phyloP scores from a whole-genome alignment of 78 protist genomes.

The Neovahlkampfia damariscottae region DNA sequence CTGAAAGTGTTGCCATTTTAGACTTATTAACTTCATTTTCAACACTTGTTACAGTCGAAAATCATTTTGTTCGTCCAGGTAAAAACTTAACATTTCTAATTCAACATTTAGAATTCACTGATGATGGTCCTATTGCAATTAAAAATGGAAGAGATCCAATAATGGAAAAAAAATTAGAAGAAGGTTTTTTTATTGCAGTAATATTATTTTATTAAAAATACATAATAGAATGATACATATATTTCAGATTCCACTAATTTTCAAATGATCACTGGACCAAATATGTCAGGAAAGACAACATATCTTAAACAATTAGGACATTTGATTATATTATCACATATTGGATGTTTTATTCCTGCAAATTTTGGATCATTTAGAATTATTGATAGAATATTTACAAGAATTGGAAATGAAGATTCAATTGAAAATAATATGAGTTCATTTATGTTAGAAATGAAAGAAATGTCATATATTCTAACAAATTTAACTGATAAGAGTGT shows the following conservation, averaged over 20 bases:
- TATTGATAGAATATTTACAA: slow-evolving; percentile 15
- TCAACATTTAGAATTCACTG: not conserved
- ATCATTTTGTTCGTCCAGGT: not conserved
- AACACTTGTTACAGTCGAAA: not conserved
- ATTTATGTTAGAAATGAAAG: slow-evolving; percentile 43
- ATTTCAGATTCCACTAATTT: not conserved
- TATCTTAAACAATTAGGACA: slow-evolving; percentile 18
- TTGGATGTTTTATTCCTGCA: slow-evolving; percentile 45
- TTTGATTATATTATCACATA: slow-evolving; percentile 28
- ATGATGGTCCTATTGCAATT: slow-evolving; percentile 1
- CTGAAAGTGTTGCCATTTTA: slow-evolving; percentile 12
- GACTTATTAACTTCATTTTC: slow-evolving; percentile 13
- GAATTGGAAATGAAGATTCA: slow-evolving; percentile 24
- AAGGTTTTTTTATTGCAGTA: not conserved
- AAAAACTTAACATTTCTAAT: no score
- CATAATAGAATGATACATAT: not conserved
- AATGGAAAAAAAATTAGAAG: not conserved
- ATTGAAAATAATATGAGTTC: slow-evolving; percentile 20
- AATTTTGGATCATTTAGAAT: slow-evolving; percentile 14
- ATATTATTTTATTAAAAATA: not conserved
- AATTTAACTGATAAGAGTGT: not conserved
- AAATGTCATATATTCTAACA: slow-evolving; percentile 7
- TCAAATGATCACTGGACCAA: slow-evolving; percentile 34
- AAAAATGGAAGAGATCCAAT: slow-evolving; percentile 4
- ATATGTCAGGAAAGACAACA: slow-evolving; percentile 48